Percentiles rank a stretch among this genome's conserved stretches.
phyloP scores from a whole-genome alignment of 2,329 filamentous ascomycete species.

The Venturiaceae sp. region DNA sequence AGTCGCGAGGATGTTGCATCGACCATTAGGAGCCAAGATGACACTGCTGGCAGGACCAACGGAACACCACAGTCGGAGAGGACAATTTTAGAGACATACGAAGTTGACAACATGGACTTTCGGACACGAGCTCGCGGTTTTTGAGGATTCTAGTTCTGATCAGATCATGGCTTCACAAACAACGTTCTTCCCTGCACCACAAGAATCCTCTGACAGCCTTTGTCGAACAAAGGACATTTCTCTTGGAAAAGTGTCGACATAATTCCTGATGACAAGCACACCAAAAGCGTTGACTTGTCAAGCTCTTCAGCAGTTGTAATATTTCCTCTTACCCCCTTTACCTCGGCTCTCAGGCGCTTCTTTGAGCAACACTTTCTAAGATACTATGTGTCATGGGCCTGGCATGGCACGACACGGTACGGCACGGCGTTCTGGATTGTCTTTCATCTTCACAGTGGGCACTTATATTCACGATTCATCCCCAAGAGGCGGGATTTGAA shows the following conservation, averaged over 20 bases:
- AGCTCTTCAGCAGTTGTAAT: too few species aligned
- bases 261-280: not conserved
- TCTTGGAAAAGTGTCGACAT: not conserved
- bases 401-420: not conserved
- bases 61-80: not conserved
- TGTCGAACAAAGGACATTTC: not conserved
- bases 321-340: too few species aligned
- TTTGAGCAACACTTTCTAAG: not conserved
- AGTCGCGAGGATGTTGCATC: not conserved
- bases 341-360: too few species aligned
- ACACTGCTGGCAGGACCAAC: not conserved
- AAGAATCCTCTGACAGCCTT: too few species aligned
- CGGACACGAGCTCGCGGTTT: not conserved
- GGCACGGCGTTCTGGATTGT: not conserved
- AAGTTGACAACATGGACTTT: slow-evolving; percentile 2
- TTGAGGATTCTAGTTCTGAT: not conserved
- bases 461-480: not conserved
- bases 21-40: not conserved
- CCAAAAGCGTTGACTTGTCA: too few species aligned
- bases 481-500: not conserved
- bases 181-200: too few species aligned
- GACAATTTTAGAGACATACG: not conserved
- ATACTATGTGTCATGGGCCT: too few species aligned
- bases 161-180: too few species aligned
- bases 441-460: not conserved